These are phyloP conservation scores for Lonicera japonica DNA, from an alignment of 129 eudicot species.

Conservation along the genomic window DNA sequence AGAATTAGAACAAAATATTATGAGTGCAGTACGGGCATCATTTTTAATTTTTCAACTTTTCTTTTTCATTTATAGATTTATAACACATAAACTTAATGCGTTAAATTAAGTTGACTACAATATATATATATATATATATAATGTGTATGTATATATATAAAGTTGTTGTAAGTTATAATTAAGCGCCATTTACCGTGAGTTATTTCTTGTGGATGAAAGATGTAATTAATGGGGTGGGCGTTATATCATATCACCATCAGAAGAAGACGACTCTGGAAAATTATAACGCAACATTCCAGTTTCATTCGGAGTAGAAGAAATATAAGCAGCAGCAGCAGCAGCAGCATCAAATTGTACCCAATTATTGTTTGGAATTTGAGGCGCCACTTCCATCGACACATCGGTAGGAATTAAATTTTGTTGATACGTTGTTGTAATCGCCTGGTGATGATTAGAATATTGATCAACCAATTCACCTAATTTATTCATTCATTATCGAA, in stretches of 20 bases:
- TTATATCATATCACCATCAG: slow-evolving; percentile 32
- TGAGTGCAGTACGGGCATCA: too few species aligned
- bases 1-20: too few species aligned
- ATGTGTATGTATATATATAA: neutral
- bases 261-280: slow-evolving; percentile 35
- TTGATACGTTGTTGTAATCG: slow-evolving; percentile 8
- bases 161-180: too few species aligned
- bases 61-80: too few species aligned
- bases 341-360: slow-evolving; percentile 25
- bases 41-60: too few species aligned
- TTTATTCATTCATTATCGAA: neutral
- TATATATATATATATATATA: too few species aligned
- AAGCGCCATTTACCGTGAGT: neutral
- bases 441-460: slow-evolving; percentile 9
- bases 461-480: slow-evolving; percentile 27
- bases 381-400: slow-evolving; percentile 5
- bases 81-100: too few species aligned
- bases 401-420: slow-evolving; percentile 10
- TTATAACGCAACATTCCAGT: slow-evolving; percentile 13
- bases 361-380: slow-evolving; percentile 5
- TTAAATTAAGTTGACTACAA: too few species aligned
- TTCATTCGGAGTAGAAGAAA: slow-evolving; percentile 12
- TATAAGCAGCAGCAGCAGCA: too few species aligned
- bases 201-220: slow-evolving; percentile 17
- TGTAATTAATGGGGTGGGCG: slow-evolving; percentile 1